Conservation (phyloP, 1,284 basidiomycete species). For the Ceratobasidium sp. region DNA sequence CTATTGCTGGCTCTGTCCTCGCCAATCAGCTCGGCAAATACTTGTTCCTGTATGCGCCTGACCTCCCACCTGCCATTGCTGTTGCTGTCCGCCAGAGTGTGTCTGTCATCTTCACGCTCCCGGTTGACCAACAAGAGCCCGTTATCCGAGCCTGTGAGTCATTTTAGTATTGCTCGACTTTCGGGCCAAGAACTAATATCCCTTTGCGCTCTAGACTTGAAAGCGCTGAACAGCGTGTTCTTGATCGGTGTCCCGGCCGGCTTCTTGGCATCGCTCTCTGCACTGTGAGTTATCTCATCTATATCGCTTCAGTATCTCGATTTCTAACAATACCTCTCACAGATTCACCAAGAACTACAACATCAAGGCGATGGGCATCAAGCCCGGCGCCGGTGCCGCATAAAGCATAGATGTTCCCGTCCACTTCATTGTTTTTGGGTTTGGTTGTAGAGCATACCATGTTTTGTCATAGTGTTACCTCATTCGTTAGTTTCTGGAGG, state of each 20-base stretch:
- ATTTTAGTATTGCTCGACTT: slow-evolving; percentile 55
- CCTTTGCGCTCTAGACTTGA: slow-evolving; percentile 26
- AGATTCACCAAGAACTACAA: slow-evolving; percentile 59
- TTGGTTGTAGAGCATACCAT: not conserved
- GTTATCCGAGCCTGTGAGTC: slow-evolving; percentile 58
- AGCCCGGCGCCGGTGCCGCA: slow-evolving; percentile 49
- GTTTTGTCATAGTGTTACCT: not conserved
- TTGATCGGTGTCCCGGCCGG: slow-evolving; percentile 61
- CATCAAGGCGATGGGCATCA: slow-evolving; percentile 55
- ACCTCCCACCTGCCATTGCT: slow-evolving; percentile 50
- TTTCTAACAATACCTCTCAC: not conserved
- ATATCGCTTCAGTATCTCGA: not conserved
- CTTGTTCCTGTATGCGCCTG: slow-evolving; percentile 52
- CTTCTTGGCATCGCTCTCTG: slow-evolving; percentile 56
- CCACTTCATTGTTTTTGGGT: not conserved
- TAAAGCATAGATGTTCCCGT: not conserved
- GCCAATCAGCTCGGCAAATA: slow-evolving; percentile 53
- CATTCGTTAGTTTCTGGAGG: not conserved
- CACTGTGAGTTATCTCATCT: slow-evolving; percentile 46
- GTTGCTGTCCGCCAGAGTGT: slow-evolving; percentile 50
- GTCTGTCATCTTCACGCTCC: slow-evolving; percentile 49
- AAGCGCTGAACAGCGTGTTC: slow-evolving; percentile 54
- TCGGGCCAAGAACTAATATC: slow-evolving; percentile 52
- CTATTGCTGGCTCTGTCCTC: slow-evolving; percentile 60
- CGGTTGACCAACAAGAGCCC: slow-evolving; percentile 53